Base-by-base conservation (phyloP, 2,329 filamentous ascomycete species). In the Calonectria leucothoes region DNA sequence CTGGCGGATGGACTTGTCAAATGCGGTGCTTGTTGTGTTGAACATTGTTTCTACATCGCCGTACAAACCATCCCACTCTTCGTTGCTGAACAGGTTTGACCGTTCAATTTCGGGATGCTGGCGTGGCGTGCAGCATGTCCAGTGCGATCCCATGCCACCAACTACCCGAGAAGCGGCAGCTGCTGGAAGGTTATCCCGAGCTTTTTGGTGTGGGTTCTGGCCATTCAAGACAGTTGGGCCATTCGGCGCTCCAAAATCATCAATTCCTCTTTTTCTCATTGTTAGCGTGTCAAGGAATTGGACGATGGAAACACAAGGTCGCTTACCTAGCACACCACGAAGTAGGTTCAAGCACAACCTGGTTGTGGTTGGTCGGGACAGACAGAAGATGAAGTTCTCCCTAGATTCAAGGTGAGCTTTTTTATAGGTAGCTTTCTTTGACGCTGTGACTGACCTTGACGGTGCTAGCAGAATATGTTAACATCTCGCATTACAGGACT, bases 1-100 rank as follows among this genome's bases (percentile, higher is more conserved):
- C 29, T 69, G 67, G 17, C 67, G 67, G 31, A 69, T 69, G 12
- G 67, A 69, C 11, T 69, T 23, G n/a, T 69, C 67, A 48, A 69
- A 69, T 6, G 67, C 15, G 7, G 55, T 64, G 4, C 11, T 11
- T n/a, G 63, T 69, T 4, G 31, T 63, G 31, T 52, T 37, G 15
- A 69, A 17, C n/a, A 69, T 15, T 23, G 25, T 11, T 31, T 69
- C 67, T 1, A 45, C 12, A n/a, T 51, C 29, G 10, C 14, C 20
- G 55, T 69, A 69, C 29, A 69, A 20, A 2, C 37, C n/a, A 20
- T 69, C 55, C 55, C 67, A 69, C 23, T 69, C 27, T 31, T 49
- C 33, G n/a, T 69, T 10, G 25, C 10, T 39, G 23, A 69, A 69
- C 7, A 69, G 67, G 7, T 51, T 31, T 7, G 67, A 69, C 31